Base-by-base conservation (phyloP, 306 rosid species). In the Dicorynia guianensis region DNA sequence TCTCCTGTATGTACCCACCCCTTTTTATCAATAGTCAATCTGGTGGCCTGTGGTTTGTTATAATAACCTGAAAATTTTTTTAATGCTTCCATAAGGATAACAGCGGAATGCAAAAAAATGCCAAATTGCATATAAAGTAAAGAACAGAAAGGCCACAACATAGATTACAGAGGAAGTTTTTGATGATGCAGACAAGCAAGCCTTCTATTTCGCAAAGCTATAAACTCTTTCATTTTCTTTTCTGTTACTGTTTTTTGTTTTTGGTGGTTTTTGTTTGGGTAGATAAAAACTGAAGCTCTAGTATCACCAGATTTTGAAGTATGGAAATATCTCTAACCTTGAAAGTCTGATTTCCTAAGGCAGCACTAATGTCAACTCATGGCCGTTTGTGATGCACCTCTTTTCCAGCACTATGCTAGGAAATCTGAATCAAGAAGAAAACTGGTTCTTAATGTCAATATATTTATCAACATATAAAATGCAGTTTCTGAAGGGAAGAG, bases 1-100 rank as follows among this genome's bases (percentile, higher is more conserved):
- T 95, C 98, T 76, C 98, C 98, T 0, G 98, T 95, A 83, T 90
- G 98, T 44, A 92, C 89, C 97, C 96, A 95, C 6, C 97, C 97
- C 33, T 77, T 75, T 70, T 81, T 74, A 76, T 92, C 99, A 58
- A 87, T 79, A 25, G 97, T 92, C 76, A 76, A 79, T 59, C 69
- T 84, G 69, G 99, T 90, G 76, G 97, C 97, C 78, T 83, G 83
- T 46, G 89, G 91, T 68, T 92, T 95, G 83, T 90, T 95, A 72
- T 78, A 84, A 75, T 95, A 95, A 72, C 99, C 99, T 95, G 89
- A 78, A 87, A 64, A 42, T 44, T 53, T 78, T 47, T 30, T 7
- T 3, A 64, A 5, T 8, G 43, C 20, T 40, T 25, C 12, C 64
- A 52, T 61, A 63, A 36, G 11, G 40, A 50, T 50, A 79, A 11